Evolutionary conservation across 352 stramenopile species (phyloP).

Genomic region (Globisporangium perplexum): DNA sequence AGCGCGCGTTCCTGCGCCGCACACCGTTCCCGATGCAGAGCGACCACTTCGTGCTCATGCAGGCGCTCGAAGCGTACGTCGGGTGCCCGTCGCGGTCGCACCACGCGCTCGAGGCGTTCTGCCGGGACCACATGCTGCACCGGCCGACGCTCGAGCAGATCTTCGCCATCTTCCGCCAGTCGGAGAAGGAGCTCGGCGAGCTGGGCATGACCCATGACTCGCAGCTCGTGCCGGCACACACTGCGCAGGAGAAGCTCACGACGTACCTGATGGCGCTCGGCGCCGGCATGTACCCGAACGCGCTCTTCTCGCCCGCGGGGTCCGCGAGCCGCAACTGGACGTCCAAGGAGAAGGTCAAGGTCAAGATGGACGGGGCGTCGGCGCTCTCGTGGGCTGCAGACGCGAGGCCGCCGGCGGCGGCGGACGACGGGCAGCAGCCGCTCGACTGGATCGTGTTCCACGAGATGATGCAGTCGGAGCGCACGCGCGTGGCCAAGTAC

Average conservation of each 20-base stretch:
- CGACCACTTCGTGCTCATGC: constrained; percentile 65
- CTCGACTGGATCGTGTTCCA: constrained; percentile 77
- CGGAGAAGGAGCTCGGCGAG: constrained; percentile 47
- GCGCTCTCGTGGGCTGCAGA: constrained; percentile 32
- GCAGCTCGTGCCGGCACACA: constrained; percentile 27
- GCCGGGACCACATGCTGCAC: constrained; percentile 57
- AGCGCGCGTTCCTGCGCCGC: constrained; percentile 44
- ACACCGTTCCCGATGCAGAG: constrained; percentile 43
- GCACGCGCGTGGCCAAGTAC: constrained; percentile 60
- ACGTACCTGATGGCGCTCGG: constrained; percentile 64
- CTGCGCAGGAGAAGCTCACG: constrained; percentile 26
- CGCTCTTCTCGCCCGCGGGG: constrained; percentile 38
- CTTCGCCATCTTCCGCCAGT: constrained; percentile 58
- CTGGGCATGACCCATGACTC: constrained; percentile 43
- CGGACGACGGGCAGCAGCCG: constrained; percentile 5
- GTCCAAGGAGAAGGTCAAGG: constrained; percentile 80
- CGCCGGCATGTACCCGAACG: constrained; percentile 72
- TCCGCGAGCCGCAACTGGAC: constrained; percentile 54
- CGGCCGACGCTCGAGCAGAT: constrained; percentile 61
- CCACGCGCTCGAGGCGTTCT: constrained; percentile 45
- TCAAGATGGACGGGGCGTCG: constrained; percentile 54
- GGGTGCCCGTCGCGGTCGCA: constrained; percentile 30
- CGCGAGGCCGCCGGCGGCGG: constrained; percentile 12
- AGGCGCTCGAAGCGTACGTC: constrained; percentile 57
- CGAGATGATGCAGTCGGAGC: constrained; percentile 82